A percentile compares a stretch with the other conserved stretches of the same genome.
Evolutionary conservation across 352 stramenopile genomes (phyloP).

Genomic region (Phytophthora melonis): DNA sequence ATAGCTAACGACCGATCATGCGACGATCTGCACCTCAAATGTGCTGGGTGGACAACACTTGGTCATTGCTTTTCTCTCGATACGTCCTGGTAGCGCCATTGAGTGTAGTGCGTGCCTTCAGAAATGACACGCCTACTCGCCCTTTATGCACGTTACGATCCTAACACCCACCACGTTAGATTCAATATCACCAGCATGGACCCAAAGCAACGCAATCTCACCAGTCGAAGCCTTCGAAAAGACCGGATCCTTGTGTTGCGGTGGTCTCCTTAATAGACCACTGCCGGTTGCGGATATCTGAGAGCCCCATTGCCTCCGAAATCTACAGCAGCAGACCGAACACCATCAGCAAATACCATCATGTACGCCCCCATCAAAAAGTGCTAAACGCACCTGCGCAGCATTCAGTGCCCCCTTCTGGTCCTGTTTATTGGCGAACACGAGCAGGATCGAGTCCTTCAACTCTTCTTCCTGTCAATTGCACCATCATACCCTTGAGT

Average conservation of each 20-base stretch:
- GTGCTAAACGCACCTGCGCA: slow-evolving; percentile 62
- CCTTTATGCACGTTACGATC: slow-evolving; percentile 93
- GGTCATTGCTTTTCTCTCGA: background rate
- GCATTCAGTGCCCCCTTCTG: slow-evolving; percentile 94
- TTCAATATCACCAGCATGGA: background rate
- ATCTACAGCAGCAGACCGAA: slow-evolving; percentile 71
- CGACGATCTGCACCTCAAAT: slow-evolving; percentile 16
- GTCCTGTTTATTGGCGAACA: slow-evolving; percentile 99
- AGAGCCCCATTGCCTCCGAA: slow-evolving; percentile 97
- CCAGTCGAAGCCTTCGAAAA: slow-evolving; percentile 99
- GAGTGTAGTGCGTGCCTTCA: slow-evolving; percentile 11
- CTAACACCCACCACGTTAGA: slow-evolving; percentile 42
- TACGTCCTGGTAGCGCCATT: slow-evolving; percentile 6
- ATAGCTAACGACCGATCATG: slow-evolving; percentile 30
- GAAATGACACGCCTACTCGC: slow-evolving; percentile 57
- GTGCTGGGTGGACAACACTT: slow-evolving; percentile 3
- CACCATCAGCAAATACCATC: slow-evolving; percentile 4
- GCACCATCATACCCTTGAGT: slow-evolving; percentile 5
- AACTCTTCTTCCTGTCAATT: slow-evolving; percentile 97
- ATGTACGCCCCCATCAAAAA: background rate
- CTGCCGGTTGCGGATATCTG: slow-evolving; percentile 98
- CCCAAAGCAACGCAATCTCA: slow-evolving; percentile 27
- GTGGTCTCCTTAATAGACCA: slow-evolving; percentile 99
- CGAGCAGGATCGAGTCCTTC: slow-evolving; percentile 98
- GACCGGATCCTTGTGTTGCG: slow-evolving; percentile 96